These are phyloP conservation scores for Colletotrichum sp. DNA, from an alignment of 2,329 filamentous ascomycete genomes.

Conservation along the genomic window DNA sequence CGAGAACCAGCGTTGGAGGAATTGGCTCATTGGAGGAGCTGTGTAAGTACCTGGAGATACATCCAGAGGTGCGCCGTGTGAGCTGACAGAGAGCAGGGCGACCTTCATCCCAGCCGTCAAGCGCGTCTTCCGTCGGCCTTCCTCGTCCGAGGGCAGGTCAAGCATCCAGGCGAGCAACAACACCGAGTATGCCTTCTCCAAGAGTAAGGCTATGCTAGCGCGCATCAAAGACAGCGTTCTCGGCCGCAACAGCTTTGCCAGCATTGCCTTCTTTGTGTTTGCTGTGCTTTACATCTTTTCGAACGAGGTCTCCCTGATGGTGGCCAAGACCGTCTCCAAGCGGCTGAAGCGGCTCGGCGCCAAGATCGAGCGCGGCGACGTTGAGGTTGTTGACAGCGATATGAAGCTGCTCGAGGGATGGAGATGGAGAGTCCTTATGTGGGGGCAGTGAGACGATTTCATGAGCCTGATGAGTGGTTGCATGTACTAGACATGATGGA, in stretches of 20 bases:
- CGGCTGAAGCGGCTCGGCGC: slow-evolving; percentile 52
- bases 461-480: not conserved
- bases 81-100: slow-evolving; percentile 38
- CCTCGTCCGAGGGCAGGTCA: slow-evolving; percentile 36
- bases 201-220: slow-evolving; percentile 53
- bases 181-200: slow-evolving; percentile 63
- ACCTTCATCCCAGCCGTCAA: slow-evolving; percentile 58
- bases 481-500: not conserved
- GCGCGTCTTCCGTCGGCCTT: slow-evolving; percentile 52
- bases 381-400: slow-evolving; percentile 52
- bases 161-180: slow-evolving; percentile 44
- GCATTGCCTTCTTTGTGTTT: slow-evolving; percentile 59
- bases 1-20: slow-evolving; percentile 56
- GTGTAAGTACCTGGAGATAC: slow-evolving; percentile 43
- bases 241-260: slow-evolving; percentile 50
- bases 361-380: slow-evolving; percentile 53
- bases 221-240: slow-evolving; percentile 53
- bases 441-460: slow-evolving; percentile 30
- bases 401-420: slow-evolving; percentile 56
- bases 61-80: not conserved
- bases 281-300: slow-evolving; percentile 63
- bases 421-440: slow-evolving; percentile 61
- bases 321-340: slow-evolving; percentile 56
- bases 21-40: slow-evolving; percentile 56
- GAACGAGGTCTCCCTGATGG: slow-evolving; percentile 62